phyloP scores from a whole-genome alignment of 768 basidiomycete genomes.

The Lactarius akahatsu region DNA sequence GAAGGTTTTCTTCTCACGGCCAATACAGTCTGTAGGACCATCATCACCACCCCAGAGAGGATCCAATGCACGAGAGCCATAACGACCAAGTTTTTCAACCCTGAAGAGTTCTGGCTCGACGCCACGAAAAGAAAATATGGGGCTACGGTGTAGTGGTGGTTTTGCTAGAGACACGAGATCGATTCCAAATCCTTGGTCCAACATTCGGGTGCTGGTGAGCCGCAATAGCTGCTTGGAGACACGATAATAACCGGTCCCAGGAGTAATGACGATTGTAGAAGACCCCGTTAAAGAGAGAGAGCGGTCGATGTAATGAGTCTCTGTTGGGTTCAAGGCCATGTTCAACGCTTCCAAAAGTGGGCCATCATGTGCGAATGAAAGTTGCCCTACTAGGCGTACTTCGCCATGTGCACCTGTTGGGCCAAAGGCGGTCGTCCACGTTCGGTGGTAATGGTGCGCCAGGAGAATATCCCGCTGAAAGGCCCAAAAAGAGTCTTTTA shows the following conservation, averaged over 20 bases:
- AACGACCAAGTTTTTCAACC: slow-evolving; percentile 48
- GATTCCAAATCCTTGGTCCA: slow-evolving; percentile 89
- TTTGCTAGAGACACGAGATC: slow-evolving; percentile 89
- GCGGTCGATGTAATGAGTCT: slow-evolving; percentile 94
- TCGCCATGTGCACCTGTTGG: slow-evolving; percentile 46
- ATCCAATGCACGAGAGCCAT: slow-evolving; percentile 52
- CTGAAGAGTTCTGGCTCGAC: slow-evolving; percentile 50
- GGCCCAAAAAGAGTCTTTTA: slow-evolving; percentile 88
- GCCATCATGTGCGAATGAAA: slow-evolving; percentile 90
- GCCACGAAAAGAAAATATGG: slow-evolving; percentile 86
- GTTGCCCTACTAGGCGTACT: slow-evolving; percentile 69
- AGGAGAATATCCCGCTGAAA: slow-evolving; percentile 91
- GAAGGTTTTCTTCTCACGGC: slow-evolving; percentile 54
- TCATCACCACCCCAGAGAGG: slow-evolving; percentile 76
- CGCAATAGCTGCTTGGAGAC: slow-evolving; percentile 89
- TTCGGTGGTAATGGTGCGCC: slow-evolving; percentile 84
- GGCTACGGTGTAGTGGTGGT: slow-evolving; percentile 88
- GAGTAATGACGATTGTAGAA: slow-evolving; percentile 82
- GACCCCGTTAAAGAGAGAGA: slow-evolving; percentile 88
- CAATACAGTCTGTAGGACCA: slow-evolving; percentile 37
- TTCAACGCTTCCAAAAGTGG: slow-evolving; percentile 96
- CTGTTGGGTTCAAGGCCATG: slow-evolving; percentile 86
- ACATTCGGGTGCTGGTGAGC: slow-evolving; percentile 88
- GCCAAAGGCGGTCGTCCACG: slow-evolving; percentile 38
- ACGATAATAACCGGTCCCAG: slow-evolving; percentile 91